Base-by-base conservation (phyloP, 805 yeast genomes). In the Sugiyamaella qingdaonensis region DNA sequence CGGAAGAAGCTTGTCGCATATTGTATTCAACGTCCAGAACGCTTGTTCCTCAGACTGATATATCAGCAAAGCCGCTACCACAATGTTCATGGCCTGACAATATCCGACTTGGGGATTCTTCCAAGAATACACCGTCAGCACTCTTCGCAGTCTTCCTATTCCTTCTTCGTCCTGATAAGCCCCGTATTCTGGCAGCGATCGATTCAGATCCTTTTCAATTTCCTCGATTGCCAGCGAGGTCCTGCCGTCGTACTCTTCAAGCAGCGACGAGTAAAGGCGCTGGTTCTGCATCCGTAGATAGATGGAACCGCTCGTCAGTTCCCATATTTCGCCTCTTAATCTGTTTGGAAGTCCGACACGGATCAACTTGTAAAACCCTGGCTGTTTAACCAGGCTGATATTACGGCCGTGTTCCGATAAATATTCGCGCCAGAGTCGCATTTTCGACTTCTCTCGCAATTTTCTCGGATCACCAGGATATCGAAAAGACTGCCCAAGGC, bases 71-170 rank as follows among this genome's bases (percentile, higher is more conserved):
- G 76, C 75, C 0, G 78, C 78, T 2, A 71, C 74, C 11, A 73
- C 78, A 49, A 94, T 94, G 66, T 94, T 94, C 99, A 95, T 94
- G 1, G 98, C 99, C 69, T 94, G 99, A 67, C 99, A 94, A 68
- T 94, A 94, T 0, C 99, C 99, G 24, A 94, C 88, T 41, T 92
- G 96, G 0, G 96, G 97, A 66, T 91, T 90, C 59, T 86, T 88
- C 97, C 98, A 94, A 0, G 97, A 88, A 64, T 91, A 94, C 0
- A 97, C 97, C 0, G 95, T 86, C 54, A 94, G 76, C 0, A 94
- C 98, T 56, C 95, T 78, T 56, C 99, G 77, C 46, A 94, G 76
- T 51, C 96, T 75, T 48, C 76, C 79, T 43, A 94, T 91, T 5
- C 99, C 99, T 63, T 88, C 95, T 4, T 78, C 78, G 8, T 78